Evolutionary conservation across 495 filamentous ascomycete genomes (phyloP), one percentile per base, ranked within the genome.

Genomic region (Jackrogersella minutella): DNA sequence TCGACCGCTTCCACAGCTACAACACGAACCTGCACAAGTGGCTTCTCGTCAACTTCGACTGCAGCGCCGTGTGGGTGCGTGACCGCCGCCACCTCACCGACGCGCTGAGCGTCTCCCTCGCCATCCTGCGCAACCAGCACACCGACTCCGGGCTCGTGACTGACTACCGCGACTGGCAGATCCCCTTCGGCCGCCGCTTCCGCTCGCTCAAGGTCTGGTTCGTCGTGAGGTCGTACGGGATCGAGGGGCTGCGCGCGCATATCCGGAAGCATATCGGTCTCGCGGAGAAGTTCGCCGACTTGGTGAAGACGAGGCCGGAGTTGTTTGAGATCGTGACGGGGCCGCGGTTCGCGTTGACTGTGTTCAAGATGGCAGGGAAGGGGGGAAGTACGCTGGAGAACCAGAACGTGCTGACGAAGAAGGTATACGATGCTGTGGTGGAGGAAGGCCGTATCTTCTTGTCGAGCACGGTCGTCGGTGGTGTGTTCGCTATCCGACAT

Each of bases 1-100:
- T 96, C 47, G 76, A 74, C 8, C 73, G 79, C 1, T 92, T 97
- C 59, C 93, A 97, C 77, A 92, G 88, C 71, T 97, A 95, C 81
- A 86, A 97, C 73, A 87, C 91, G 80, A 99, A 98, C 78, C 90
- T 97, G 90, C 95, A 97, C 81, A 99, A 99, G 80, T 97, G 95
- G 93, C 82, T 97, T 34, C 85, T 97, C 11, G 92, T 92, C 39
- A 97, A 96, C 78, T 97, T 99, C 71, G 95, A 99, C 78, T 92
- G 92, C 17, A 92, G 89, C 61, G 89, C 89, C 61, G 82, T 97
- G 16, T 97, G 84, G 74, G 87, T 97, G 63, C 85, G 88, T 57
- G 84, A 90, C 69, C 85, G 95, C 13, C 78, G 79, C 21, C 87
- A 92, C 72, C 83, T 99, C 22, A 90, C 88, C 19, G 84, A 89